Percentiles rank a stretch among this genome's conserved stretches.
Conservation (phyloP, 2,329 filamentous ascomycete species). For the Malbranchea cinnamomea region DNA sequence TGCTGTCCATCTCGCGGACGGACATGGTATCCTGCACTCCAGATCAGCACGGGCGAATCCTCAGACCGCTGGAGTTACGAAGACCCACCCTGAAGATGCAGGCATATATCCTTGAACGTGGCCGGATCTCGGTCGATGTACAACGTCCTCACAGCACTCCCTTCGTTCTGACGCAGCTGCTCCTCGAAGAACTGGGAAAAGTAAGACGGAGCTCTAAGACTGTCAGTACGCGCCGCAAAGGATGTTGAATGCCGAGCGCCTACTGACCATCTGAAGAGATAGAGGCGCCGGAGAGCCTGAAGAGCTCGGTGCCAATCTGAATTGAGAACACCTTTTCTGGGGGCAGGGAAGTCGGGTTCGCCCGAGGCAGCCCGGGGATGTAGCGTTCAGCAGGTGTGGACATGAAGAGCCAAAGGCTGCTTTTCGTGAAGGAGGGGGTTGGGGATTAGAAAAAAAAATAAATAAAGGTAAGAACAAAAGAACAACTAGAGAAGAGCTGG, state of each 20-base stretch:
- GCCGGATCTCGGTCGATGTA: slow-evolving; percentile 89
- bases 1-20: slow-evolving; percentile 66
- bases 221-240: slow-evolving; percentile 28
- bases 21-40: slow-evolving; percentile 56
- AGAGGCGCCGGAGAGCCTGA: slow-evolving; percentile 53
- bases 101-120: slow-evolving; percentile 77
- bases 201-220: slow-evolving; percentile 71
- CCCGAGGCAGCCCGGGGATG: slow-evolving; percentile 5
- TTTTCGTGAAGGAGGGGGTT: too few relatives aligned
- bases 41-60: slow-evolving; percentile 1
- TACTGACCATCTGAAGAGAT: slow-evolving; percentile 56
- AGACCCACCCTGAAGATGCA: slow-evolving; percentile 62
- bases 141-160: slow-evolving; percentile 54
- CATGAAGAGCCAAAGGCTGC: too few relatives aligned
- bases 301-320: slow-evolving; percentile 55
- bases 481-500: too few relatives aligned
- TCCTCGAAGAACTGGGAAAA: slow-evolving; percentile 89
- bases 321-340: slow-evolving; percentile 52
- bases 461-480: too few relatives aligned
- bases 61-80: neutral
- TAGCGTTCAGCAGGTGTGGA: too few relatives aligned
- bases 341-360: slow-evolving; percentile 25
- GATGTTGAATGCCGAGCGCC: neutral
- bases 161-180: slow-evolving; percentile 53
- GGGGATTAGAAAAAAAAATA: too few relatives aligned